Evolutionary conservation across 2,329 filamentous ascomycete species (phyloP), one percentile per base, ranked within the genome.

Genomic region (Xylariaceae sp.): DNA sequence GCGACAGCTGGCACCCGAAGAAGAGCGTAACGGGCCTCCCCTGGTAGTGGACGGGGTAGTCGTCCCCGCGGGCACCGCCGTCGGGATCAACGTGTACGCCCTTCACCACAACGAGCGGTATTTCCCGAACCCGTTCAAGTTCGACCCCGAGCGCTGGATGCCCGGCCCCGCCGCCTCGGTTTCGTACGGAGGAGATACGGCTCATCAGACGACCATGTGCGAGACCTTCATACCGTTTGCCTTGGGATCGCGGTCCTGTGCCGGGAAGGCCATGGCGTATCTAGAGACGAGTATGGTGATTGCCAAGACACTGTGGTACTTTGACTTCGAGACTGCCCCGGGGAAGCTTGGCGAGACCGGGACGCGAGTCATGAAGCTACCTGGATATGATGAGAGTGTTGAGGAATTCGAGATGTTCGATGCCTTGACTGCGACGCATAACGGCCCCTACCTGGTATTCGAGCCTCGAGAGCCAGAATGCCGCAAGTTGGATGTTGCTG

Each of bases 91-190:
- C 11, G 32, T 41, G 4, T 44, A 38, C 14, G 8, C 31, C 1
- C 27, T 44, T 2, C 42, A 44, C n/a, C 42, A 39, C 11, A 41
- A 41, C 24, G 35, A 32, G 12, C 14, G 38, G 2, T 44, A 44
- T 16, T 44, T 44, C 31, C 19, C 19, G 1, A 38, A 41, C 11
- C 30, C 41, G 4, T 35, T 36, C 9, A 16, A 3, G 2, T 43
- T 31, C 18, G 5, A 9, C 7, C 36, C 39, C 2, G 24, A 42
- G 13, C 26, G 31, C 18, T 38, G 35, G n/a, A n/a, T n/a, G n/a
- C n/a, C n/a, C n/a, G n/a, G n/a, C n/a, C n/a, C n/a, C n/a, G n/a
- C n/a, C n/a, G n/a, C n/a, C n/a, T n/a, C n/a, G n/a, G n/a, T n/a
- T n/a, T n/a, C n/a, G 21, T 24, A 24, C 21, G 21, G 11, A 7